phyloP scores from a whole-genome alignment of 2,329 filamentous ascomycete genomes.

The Sporothrix mexicana region DNA sequence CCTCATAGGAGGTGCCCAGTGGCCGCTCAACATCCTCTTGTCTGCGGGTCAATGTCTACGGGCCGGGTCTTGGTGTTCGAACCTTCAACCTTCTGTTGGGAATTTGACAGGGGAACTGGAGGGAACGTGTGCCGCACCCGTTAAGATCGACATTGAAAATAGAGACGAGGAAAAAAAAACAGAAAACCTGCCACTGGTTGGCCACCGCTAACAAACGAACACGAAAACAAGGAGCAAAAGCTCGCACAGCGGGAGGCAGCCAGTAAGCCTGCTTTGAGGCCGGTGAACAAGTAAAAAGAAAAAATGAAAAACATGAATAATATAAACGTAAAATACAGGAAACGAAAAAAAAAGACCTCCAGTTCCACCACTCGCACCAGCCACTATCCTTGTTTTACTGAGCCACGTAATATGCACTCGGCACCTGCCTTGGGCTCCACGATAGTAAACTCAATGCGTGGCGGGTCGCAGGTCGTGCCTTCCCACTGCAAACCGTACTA shows the following conservation, averaged over 20 bases:
- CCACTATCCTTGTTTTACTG: conserved; percentile 21
- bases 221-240: conserved; percentile 10
- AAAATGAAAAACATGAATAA: not conserved
- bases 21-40: not conserved
- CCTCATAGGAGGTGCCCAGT: not conserved
- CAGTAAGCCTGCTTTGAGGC: not conserved
- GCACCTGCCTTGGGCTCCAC: conserved; percentile 17
- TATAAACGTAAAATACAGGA: not conserved
- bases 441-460: not conserved
- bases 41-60: conserved; percentile 7
- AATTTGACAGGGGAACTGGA: not conserved
- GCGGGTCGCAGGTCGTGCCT: not conserved
- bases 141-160: not conserved
- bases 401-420: conserved; percentile 9
- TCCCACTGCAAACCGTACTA: not conserved
- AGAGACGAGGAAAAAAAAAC: not conserved
- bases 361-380: conserved; percentile 18
- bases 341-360: not conserved
- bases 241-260: not conserved
- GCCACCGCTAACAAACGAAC: conserved; percentile 2
- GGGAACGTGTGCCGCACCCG: not conserved
- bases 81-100: not conserved
- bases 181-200: conserved; percentile 17
- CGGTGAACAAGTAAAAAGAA: not conserved
- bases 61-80: conserved; percentile 5